Conservation (phyloP, 768 basidiomycete species). For the Lyophyllum decastes region DNA sequence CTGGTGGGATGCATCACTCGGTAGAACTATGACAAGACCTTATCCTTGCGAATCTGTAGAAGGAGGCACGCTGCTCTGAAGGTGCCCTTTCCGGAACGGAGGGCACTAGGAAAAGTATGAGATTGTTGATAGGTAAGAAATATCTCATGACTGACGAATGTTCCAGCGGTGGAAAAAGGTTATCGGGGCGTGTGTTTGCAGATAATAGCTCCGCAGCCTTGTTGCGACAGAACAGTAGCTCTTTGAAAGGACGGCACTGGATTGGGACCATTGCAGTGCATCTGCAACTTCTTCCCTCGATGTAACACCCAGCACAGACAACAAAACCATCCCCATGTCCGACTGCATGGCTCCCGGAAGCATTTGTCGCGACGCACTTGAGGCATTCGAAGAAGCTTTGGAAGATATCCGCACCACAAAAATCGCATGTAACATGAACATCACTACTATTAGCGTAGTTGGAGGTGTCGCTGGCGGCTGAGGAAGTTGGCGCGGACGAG, state of each 20-base stretch:
- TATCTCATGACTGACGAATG: slow-evolving; percentile 7
- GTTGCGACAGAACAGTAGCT: slow-evolving; percentile 46
- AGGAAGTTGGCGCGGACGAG: not conserved
- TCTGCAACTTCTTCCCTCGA: slow-evolving; percentile 73
- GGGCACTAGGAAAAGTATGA: not conserved
- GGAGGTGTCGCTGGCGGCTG: not conserved
- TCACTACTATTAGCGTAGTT: slow-evolving; percentile 15
- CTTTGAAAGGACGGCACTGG: slow-evolving; percentile 53
- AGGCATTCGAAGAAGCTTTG: slow-evolving; percentile 78
- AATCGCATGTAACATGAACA: slow-evolving; percentile 61
- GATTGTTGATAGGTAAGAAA: not conserved
- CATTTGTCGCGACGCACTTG: slow-evolving; percentile 34
- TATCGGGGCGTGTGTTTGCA: not conserved
- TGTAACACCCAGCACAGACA: slow-evolving; percentile 73
- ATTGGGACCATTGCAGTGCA: slow-evolving; percentile 63
- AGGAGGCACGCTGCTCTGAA: slow-evolving; percentile 33
- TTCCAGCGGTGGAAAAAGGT: not conserved
- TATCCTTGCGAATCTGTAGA: slow-evolving; percentile 19
- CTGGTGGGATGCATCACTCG: not conserved
- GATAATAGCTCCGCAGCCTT: slow-evolving; percentile 20
- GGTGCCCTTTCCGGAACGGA: slow-evolving; percentile 5
- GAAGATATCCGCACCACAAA: slow-evolving; percentile 81
- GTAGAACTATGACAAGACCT: not conserved
- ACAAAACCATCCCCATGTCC: slow-evolving; percentile 44
- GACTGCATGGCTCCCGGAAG: slow-evolving; percentile 1